Evolutionary conservation across 1,139 yeast species (phyloP), one percentile per base, ranked within the genome.

Genomic region (Magnusiomyces ingens): DNA sequence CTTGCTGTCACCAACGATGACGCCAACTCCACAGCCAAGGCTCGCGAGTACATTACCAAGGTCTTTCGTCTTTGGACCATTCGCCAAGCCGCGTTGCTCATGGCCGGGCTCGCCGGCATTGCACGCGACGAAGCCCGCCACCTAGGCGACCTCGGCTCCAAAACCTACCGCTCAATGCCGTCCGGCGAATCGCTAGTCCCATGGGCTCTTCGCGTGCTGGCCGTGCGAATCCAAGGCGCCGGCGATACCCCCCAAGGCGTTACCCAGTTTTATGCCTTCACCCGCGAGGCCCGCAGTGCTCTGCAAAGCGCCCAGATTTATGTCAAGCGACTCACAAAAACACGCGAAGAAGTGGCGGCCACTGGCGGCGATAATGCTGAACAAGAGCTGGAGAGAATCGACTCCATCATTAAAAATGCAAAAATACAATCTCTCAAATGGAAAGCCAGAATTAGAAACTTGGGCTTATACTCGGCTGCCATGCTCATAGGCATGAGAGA

Each of bases 401-500:
- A 45, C 4, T 17, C 22, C 15, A 17, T 19, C 2, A 35, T 45
- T 35, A 36, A 35, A 11, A 44, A 42, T 2, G 17, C 29, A 3
- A 17, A 40, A 17, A n/a, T 15, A 4, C 49, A 49, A 19, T 17
- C 50, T 40, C 45, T 19, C 12, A 45, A 43, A 12, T 68, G 71
- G 71, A 50, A 55, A 13, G 47, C 49, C 10, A 59, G 71, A 8
- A 56, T 68, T 35, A 59, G 66, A 17, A 61, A 62, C 15, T 57
- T 68, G 45, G 71, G 71, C 10, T 53, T 67, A 12, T 63, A 62
- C 50, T 66, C 67, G 1, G 65, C 67, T 1, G 64, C 71, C 4
- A 63, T 67, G 50, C 63, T 71, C 32, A 51, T 68, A 8, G 66
- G 67, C 22, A 62, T 67, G 61, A 58, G 61, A 11, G 74, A 71